Base-by-base conservation (phyloP, 306 rosid genomes). In the Lathyrus oleraceus region DNA sequence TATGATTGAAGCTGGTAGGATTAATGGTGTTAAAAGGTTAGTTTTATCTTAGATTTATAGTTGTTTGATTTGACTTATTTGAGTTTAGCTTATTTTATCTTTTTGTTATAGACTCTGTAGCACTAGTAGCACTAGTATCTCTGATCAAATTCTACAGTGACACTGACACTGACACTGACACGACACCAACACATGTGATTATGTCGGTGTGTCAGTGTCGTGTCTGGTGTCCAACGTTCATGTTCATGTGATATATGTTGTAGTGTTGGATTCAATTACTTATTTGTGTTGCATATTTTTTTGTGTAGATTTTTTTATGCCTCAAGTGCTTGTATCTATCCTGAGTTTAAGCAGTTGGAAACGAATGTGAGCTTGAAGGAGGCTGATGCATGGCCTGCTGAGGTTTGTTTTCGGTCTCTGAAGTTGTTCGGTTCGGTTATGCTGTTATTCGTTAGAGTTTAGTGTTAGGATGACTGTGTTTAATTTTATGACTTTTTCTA, bases 361-460 rank as follows among this genome's bases (percentile, higher is more conserved):
- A 94, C 99, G 8, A 87, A 87, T 79, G 99, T 91, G 78, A 94
- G 97, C 87, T 86, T 94, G 92, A 94, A 91, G 84, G 99, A 94
- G 85, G 66, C 99, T 63, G 97, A 94, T 85, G 99, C 97, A 61
- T 94, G 99, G 99, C 99, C 99, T 61, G 99, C 99, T 61, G 99
- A 94, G 99, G 99, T 94, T 32, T 66, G 84, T 82, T 72, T 51
- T 42, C 53, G 61, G 21, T 78, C 20, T 14, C 76, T 59, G 78
- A 21, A n/a, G 44, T 15, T 59, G 15, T 30, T 76, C 6, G 3
- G 59, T 48, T 72, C 4, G 5, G 61, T 48, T 67, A 61, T 76
- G 38, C 9, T 67, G 43, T 27, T 15, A 40, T 60, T 63, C 23
- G 16, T 21, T 75, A 61, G 44, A 5, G n/a, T 16, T 74, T 56